Evolutionary conservation across 345 rosid genomes (phyloP), one percentile per base, ranked within the genome.

Genomic region (Ceriops zippeliana): DNA sequence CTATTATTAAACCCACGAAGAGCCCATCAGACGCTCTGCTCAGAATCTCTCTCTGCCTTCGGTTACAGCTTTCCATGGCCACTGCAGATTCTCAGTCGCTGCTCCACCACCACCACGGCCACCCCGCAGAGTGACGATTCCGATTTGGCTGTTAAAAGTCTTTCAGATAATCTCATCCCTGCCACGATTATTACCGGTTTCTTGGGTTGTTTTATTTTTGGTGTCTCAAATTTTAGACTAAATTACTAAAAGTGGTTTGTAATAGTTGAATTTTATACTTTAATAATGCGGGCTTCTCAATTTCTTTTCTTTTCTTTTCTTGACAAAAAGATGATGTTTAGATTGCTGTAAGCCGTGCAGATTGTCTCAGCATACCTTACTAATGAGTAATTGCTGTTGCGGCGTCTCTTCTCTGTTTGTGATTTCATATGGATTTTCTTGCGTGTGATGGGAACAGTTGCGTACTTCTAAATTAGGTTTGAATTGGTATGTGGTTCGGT

Each of bases 111-210:
- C 13, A 68, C 87, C 15, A 75, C 86, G 26, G 86, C 86, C 13
- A 68, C 87, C 15, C 75, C 86, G 26, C 86, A 79, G 68, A 72
- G 82, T 19, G 89, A 88, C 60, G 89, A 85, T 51, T 82, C 89
- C 38, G 96, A 84, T 42, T 75, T 88, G 56, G 71, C 83, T 59
- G 80, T 93, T 24, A 87, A 88, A 77, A 87, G 87, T 69, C 96
- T 96, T 2, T 81, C 86, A 0, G 98, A 95, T 67, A 83, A 80
- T 69, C 91, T 97, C 56, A 85, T 95, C 70, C 97, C 97, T n/a
- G 99, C 99, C 61, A 89, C 99, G 11, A 89, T 95, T 52, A 89
- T 95, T 63, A 91, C 97, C 0, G 97, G 99, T 2, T 91, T 95
- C 62, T 32, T 32, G 35, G 35, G 7, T 32, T 24, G 26, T 24